phyloP scores from a whole-genome alignment of 164 flowering plant genomes.

The Tetrastigma voinierianum region DNA sequence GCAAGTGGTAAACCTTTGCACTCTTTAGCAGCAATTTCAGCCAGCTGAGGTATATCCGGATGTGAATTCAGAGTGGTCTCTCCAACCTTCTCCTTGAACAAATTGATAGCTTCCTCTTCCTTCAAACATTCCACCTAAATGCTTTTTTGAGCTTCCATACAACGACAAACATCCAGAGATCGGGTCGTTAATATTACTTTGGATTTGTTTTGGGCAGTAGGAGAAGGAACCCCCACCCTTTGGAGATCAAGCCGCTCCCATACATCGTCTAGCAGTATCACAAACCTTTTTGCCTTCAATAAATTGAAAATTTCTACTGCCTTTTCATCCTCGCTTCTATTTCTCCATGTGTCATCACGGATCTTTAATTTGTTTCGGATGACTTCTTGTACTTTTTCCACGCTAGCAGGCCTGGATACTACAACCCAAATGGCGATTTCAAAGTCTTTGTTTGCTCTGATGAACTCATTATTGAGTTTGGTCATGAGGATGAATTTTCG shows the following conservation, averaged over 20 bases:
- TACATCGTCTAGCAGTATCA: slow-evolving; percentile 16
- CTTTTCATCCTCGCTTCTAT: background rate
- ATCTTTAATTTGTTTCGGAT: slow-evolving; percentile 3
- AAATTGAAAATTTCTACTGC: background rate
- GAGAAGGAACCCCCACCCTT: slow-evolving; percentile 7
- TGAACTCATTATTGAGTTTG: slow-evolving; percentile 5
- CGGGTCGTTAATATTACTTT: slow-evolving; percentile 17
- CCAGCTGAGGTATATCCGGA: slow-evolving; percentile 9
- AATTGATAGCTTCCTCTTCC: slow-evolving; percentile 3
- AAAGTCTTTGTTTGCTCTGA: background rate
- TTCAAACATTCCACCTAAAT: slow-evolving; percentile 10
- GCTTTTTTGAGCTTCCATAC: slow-evolving; percentile 9
- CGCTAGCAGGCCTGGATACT: slow-evolving; percentile 1
- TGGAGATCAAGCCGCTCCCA: slow-evolving; percentile 6
- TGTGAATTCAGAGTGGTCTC: background rate
- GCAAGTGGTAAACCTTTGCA: slow-evolving; percentile 19
- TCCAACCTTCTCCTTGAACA: slow-evolving; percentile 11
- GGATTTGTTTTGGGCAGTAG: background rate
- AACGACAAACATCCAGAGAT: background rate
- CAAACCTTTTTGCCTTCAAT: slow-evolving; percentile 12
- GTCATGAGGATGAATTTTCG: slow-evolving; percentile 19
- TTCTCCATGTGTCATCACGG: background rate
- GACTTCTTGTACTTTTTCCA: slow-evolving; percentile 9
- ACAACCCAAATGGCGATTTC: slow-evolving; percentile 13
- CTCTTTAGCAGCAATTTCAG: slow-evolving; percentile 1